Base-by-base conservation (phyloP, 306 rosid genomes). In the Cyclanthera cordifolia region DNA sequence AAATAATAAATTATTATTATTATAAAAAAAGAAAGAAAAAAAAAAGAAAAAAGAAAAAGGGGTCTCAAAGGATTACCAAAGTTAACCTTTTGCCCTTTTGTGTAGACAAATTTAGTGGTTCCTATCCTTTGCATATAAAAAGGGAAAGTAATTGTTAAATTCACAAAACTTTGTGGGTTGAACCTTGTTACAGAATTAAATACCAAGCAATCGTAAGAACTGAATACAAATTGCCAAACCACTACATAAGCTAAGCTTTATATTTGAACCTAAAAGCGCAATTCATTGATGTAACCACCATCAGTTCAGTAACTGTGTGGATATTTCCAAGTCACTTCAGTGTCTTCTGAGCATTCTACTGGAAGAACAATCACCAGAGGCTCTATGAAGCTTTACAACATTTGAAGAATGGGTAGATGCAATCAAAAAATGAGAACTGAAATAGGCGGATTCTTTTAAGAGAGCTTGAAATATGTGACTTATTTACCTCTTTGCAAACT, bases 401-500 rank as follows among this genome's bases (percentile, higher is more conserved):
- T 43, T 66, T 46, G 21, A 7, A 2, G 23, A 66, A 43, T 15
- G 5, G 3, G 14, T 6, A 45, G 46, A 46, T 15, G 39, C 70
- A 45, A 16, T 64, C 23, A 13, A 63, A 45, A 27, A 8, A 67
- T 67, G 27, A 24, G 14, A 48, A 9, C 1, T 53, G 46, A 23
- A 57, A 34, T 45, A n/a, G 28, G 21, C 8, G 37, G 37, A 32
- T 32, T 32, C 37, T 32, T 32, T 32, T 32, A 2, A 32, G 37
- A 32, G 37, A 32, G 37, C 37, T 6, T 53, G 46, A 23, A 58
- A 37, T 24, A n/a, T 17, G 23, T 12, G 14, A 32, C 20, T 74
- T 25, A 48, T 57, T 66, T 76, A 89, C 98, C 98, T 87, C 90
- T 81, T 87, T 87, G 72, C 90, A 80, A 72, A 89, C 96, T 75